Evolutionary conservation across 768 basidiomycete genomes (phyloP).

Genomic region (Kwoniella bestiolae): DNA sequence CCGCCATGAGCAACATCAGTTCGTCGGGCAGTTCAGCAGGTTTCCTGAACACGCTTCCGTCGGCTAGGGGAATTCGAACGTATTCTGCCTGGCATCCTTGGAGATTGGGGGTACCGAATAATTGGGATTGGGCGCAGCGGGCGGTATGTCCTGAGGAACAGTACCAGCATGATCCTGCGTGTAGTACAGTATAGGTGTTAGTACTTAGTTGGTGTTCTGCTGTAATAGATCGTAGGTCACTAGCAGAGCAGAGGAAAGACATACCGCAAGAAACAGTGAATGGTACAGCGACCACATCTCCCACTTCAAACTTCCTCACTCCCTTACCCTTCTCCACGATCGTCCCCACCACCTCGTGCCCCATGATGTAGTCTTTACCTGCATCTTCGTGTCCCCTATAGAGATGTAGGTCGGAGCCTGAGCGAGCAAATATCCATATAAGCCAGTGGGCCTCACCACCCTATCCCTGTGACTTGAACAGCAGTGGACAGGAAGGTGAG

Average conservation of each 20-base stretch:
- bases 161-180: constrained; percentile 49
- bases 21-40: constrained; percentile 43
- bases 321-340: constrained; percentile 42
- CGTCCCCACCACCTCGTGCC: constrained; percentile 48
- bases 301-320: constrained; percentile 53
- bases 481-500: too few species aligned
- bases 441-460: too few species aligned
- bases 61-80: constrained; percentile 46
- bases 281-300: constrained; percentile 56
- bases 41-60: constrained; percentile 40
- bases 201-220: neutral
- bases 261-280: constrained; percentile 51
- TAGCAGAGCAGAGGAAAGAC: neutral
- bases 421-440: too few species aligned
- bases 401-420: constrained; percentile 48
- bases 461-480: too few species aligned
- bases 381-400: constrained; percentile 40
- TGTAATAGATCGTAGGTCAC: neutral
- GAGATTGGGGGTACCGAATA: constrained; percentile 43
- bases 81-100: constrained; percentile 55
- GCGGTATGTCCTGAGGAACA: constrained; percentile 46
- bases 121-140: constrained; percentile 38
- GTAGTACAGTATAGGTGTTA: neutral
- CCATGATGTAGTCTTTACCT: constrained; percentile 38
- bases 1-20: constrained; percentile 46